Evolutionary conservation across 352 stramenopile species (phyloP), one percentile per base, ranked within the genome.

Genomic region (Saprolegnia parasitica): DNA sequence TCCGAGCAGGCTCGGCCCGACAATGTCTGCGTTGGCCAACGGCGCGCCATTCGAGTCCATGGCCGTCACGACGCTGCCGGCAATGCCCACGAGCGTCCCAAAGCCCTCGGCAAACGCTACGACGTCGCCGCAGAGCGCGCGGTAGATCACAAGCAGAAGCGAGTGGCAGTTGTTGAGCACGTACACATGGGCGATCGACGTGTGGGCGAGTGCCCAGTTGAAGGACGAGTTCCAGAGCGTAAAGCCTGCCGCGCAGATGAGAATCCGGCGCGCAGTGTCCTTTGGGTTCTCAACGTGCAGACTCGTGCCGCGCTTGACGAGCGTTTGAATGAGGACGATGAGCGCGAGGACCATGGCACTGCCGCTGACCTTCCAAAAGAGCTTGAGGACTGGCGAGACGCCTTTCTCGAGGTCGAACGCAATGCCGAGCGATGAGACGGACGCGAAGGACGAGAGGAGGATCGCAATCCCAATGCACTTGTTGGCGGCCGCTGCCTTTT

Each of bases 131-230:
- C 89, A 73, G 0, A 88, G 39, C 21, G 91, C 61, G 4, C 83
- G 81, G 0, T 80, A 79, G 1, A 91, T 71, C 20, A 95, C 81
- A 76, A 95, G 87, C 35, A 95, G 74, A 49, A 95, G 72, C 65
- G 84, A 91, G 67, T 95, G 86, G 66, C 81, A 91, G 65, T 95
- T 93, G 75, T 93, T 93, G 78, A 95, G 91, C 67, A 95, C 87
- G 64, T 91, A 92, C 52, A 83, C 86, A 72, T 93, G 86, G 52
- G 85, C 81, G 65, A 92, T 86, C 8, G 86, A 95, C 57, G 86
- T 93, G 71, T 87, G 83, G 37, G 72, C 78, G n/a, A 93, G 68
- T 10, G 86, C 79, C 83, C 84, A 90, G 39, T 93, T 66, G 64
- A 91, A 95, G 32, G 83, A 92, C 78, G 85, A 88, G 42, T 92